Evolutionary conservation across 2,329 filamentous ascomycete genomes (phyloP).

Genomic region (Fusarium sp.): DNA sequence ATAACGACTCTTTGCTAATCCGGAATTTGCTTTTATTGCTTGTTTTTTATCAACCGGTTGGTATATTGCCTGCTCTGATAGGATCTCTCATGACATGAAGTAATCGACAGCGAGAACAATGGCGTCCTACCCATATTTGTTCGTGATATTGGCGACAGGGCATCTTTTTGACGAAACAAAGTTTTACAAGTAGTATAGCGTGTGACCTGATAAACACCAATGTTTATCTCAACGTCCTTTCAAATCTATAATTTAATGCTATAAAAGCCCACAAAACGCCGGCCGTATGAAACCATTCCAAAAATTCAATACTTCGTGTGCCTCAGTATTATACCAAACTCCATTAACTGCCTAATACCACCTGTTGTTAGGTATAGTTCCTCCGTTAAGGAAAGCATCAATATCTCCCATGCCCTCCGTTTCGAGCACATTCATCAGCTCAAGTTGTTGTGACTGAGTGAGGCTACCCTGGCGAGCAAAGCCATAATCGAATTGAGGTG

Average conservation of each 20-base stretch:
- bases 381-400: slow-evolving; percentile 67
- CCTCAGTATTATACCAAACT: slow-evolving; percentile 13
- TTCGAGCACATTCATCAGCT: slow-evolving; percentile 85
- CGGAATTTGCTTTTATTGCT: neutral
- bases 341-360: slow-evolving; percentile 49
- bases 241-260: slow-evolving; percentile 34
- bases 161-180: neutral
- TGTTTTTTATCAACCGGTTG: neutral
- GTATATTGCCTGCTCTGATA: neutral
- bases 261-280: slow-evolving; percentile 9
- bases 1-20: slow-evolving; percentile 1
- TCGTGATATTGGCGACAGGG: neutral
- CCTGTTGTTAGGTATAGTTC: slow-evolving; percentile 46
- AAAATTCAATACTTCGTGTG: slow-evolving; percentile 11
- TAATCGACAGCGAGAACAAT: neutral
- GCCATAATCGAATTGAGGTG: slow-evolving; percentile 51
- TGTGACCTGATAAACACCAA: slow-evolving; percentile 14
- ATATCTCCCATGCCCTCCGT: slow-evolving; percentile 74
- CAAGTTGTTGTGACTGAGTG: slow-evolving; percentile 83
- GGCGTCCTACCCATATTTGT: neutral
- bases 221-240: slow-evolving; percentile 25
- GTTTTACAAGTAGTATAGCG: slow-evolving; percentile 13
- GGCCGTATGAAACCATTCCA: slow-evolving; percentile 24
- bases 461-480: slow-evolving; percentile 74
- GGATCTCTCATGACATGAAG: neutral